Percentiles rank a stretch among this genome's conserved stretches.
phyloP scores from a whole-genome alignment of 768 basidiomycete genomes.

The Lactarius trivialis region DNA sequence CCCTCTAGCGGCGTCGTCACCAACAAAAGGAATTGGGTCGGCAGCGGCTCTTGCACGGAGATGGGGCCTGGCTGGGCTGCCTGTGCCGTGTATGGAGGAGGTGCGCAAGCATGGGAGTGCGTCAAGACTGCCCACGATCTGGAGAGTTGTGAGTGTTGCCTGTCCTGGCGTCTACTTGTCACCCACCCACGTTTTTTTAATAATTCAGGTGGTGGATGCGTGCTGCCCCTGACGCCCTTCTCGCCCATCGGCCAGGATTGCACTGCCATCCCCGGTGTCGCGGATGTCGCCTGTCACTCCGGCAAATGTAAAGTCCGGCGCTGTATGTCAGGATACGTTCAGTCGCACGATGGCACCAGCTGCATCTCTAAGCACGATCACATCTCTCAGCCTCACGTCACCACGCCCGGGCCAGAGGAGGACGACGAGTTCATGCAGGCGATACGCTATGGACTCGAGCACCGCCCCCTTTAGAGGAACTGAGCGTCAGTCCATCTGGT shows the following conservation, averaged over 20 bases:
- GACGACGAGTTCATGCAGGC: conserved; percentile 13
- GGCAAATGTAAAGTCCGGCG: conserved; percentile 41
- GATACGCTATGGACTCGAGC: conserved; percentile 25
- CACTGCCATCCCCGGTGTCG: conserved; percentile 41
- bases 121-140: conserved; percentile 41
- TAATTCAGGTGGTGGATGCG: conserved; percentile 39
- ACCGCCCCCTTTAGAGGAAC: conserved; percentile 18
- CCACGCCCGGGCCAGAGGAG: neutral
- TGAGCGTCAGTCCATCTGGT: neutral
- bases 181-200: too few relatives aligned
- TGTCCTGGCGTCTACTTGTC: too few relatives aligned
- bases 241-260: conserved; percentile 41
- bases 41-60: conserved; percentile 25
- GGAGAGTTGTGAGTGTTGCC: conserved; percentile 42
- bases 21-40: conserved; percentile 28
- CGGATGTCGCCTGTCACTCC: conserved; percentile 41
- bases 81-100: conserved; percentile 39
- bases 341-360: conserved; percentile 20
- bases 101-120: conserved; percentile 41
- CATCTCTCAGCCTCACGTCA: neutral
- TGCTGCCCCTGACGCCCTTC: conserved; percentile 29
- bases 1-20: conserved; percentile 26
- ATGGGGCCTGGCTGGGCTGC: conserved; percentile 31
- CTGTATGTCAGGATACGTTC: conserved; percentile 39
- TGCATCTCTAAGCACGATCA: conserved; percentile 14